A percentile compares a stretch with the other conserved stretches of the same genome.
These are phyloP conservation scores for Ceratocystiopsis minuta DNA, from an alignment of 2,329 filamentous ascomycete genomes.

Conservation along the genomic window DNA sequence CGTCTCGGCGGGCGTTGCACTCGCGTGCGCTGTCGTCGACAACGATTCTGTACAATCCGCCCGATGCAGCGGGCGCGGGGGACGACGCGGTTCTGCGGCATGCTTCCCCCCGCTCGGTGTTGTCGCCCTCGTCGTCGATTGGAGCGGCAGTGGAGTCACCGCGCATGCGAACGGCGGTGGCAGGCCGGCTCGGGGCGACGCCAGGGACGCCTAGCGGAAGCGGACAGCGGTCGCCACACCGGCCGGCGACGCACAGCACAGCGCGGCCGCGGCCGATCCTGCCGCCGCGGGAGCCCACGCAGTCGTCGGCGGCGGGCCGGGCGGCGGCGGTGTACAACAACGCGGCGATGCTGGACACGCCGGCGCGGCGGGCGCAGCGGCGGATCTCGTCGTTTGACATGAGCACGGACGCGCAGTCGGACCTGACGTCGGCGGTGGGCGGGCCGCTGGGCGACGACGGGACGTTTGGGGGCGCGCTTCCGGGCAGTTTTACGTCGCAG, in stretches of 20 bases:
- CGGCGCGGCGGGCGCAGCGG: conserved; percentile 21
- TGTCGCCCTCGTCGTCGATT: conserved; percentile 25
- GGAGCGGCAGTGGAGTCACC: no score
- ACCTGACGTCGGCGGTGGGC: conserved; percentile 30
- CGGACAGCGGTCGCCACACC: conserved; percentile 27
- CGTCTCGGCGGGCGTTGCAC: conserved; percentile 28
- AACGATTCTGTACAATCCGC: conserved; percentile 70
- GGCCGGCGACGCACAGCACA: not conserved
- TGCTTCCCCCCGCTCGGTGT: conserved; percentile 7
- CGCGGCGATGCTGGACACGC: conserved; percentile 24
- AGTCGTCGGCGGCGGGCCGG: conserved; percentile 24
- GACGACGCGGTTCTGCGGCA: not conserved
- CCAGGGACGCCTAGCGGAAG: conserved; percentile 11
- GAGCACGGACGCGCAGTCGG: conserved; percentile 30
- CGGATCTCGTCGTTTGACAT: conserved; percentile 49
- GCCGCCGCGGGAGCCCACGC: conserved; percentile 31
- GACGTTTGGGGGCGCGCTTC: conserved; percentile 39
- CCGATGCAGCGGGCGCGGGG: not conserved
- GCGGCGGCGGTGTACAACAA: conserved; percentile 25
- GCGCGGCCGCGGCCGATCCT: conserved; percentile 39
- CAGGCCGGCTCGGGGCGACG: conserved; percentile 22
- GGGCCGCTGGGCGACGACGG: no score
- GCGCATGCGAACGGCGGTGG: conserved; percentile 13
- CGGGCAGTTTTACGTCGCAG: conserved; percentile 65
- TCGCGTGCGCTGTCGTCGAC: conserved; percentile 60